A percentile compares a stretch with the other conserved stretches of the same genome.
Conservation (phyloP, 306 rosid genomes). For the Cicer chorassanicum region DNA sequence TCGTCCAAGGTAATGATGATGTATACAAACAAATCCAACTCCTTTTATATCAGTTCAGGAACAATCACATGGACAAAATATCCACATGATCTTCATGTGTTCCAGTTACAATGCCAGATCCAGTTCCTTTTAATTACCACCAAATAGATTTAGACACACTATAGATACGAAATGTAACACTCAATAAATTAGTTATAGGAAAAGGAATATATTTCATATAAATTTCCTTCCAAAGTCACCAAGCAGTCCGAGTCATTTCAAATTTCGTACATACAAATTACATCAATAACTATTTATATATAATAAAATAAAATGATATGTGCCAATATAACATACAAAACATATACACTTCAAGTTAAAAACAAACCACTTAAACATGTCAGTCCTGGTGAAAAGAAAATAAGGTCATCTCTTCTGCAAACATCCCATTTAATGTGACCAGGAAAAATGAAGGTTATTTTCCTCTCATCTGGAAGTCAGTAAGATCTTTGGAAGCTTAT, state of each 20-base stretch:
- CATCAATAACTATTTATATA: slow-evolving; percentile 57
- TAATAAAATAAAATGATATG: slow-evolving; percentile 53
- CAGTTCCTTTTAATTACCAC: slow-evolving; percentile 4
- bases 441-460: slow-evolving; percentile 49
- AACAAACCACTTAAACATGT: slow-evolving; percentile 62
- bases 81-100: background rate
- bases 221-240: slow-evolving; percentile 38
- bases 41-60: background rate
- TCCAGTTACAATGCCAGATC: background rate
- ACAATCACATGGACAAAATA: background rate
- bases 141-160: background rate
- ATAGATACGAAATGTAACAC: background rate
- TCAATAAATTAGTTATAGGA: slow-evolving; percentile 23
- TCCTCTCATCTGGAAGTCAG: slow-evolving; percentile 55
- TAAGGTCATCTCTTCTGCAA: slow-evolving; percentile 57
- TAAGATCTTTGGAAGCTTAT: slow-evolving; percentile 52
- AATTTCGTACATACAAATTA: slow-evolving; percentile 45
- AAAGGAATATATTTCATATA: slow-evolving; percentile 41
- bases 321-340: slow-evolving; percentile 68
- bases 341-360: slow-evolving; percentile 79
- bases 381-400: slow-evolving; percentile 68
- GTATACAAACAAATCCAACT: background rate
- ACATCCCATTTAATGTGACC: slow-evolving; percentile 55
- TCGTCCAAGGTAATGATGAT: background rate
- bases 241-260: slow-evolving; percentile 38